Conservation (phyloP, 176 grass and related monocot species). For the Oryza glaberrima region DNA sequence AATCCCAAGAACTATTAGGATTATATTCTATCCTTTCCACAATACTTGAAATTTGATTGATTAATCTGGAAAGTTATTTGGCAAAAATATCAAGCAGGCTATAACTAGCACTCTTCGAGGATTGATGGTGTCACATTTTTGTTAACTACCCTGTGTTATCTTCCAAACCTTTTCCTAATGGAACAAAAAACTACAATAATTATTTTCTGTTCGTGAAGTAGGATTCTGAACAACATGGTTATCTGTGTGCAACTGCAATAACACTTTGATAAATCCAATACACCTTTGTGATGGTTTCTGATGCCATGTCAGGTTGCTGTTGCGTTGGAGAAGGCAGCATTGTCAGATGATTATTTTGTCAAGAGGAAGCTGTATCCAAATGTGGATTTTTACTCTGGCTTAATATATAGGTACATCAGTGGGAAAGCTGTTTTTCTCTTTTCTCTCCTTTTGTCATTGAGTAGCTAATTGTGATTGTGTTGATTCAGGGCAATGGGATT, state of each 20-base stretch:
- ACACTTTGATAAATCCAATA: slow-evolving; percentile 10
- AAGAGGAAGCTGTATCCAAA: slow-evolving; percentile 99
- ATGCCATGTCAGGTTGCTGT: slow-evolving; percentile 72
- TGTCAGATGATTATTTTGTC: slow-evolving; percentile 94
- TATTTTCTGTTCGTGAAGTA: neutral
- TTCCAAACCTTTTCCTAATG: neutral
- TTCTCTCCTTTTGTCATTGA: neutral
- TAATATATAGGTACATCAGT: slow-evolving; percentile 85
- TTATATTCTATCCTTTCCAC: neutral
- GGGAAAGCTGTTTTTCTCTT: neutral
- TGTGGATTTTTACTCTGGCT: slow-evolving; percentile 97
- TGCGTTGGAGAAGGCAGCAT: slow-evolving; percentile 93
- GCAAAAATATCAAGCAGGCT: neutral
- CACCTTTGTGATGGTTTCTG: slow-evolving; percentile 27
- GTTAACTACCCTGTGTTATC: neutral
- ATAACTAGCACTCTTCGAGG: neutral
- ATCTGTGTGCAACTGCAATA: neutral
- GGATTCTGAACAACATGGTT: neutral
- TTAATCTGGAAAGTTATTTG: neutral
- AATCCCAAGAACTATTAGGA: neutral
- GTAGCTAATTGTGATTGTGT: slow-evolving; percentile 18
- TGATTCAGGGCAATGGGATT: slow-evolving; percentile 93
- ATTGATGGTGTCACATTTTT: neutral
- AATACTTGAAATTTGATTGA: neutral
- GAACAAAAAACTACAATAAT: neutral